Base-by-base conservation (phyloP, 371 early-diverging fungal species). In the Cokeromyces recurvatus region DNA sequence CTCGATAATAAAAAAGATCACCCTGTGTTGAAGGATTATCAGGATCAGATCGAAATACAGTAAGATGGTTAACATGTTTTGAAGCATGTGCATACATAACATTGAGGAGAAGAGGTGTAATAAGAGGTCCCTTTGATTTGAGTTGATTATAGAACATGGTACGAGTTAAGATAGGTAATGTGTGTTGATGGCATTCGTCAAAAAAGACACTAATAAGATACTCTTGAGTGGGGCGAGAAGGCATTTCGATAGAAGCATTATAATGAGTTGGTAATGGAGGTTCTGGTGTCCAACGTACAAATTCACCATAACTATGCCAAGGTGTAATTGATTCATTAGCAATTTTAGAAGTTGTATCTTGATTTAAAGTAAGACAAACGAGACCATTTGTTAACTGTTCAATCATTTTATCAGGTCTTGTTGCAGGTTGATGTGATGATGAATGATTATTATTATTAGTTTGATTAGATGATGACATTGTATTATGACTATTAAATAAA, bases 41-140 rank as follows among this genome's bases (percentile, higher is more conserved):
- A 2, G 59, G 49, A 16, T 55, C 49, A 5, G 66, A 57, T 7
- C 57, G 45, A 32, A 47, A 52, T n/a, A 55, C 45, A 8, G 57
- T 54, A 20, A 8, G 29, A 11, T 29, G 29, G 3, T 59, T 44
- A 7, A 56, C 41, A 23, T 56, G 56, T 32, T 58, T 62, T 4
- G 69, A 63, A 10, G 72, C 72, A 48, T 72, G 72, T 0, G 76
- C 76, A 43, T 71, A 74, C 35, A 74, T 74, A 36, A 49, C 45
- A 25, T 74, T 68, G 8, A 74, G 48, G 31, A 74, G 37, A 7
- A 74, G 41, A 8, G 75, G 75, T 3, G 71, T 64, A 23, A 71
- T 58, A 3, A 74, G 40, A 0, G 69, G 60, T 0, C 75, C 75
- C 32, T 68, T 66, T 17, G 57, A 48, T 35, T 53, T 54, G n/a